Conservation (phyloP, 345 rosid genomes). For the Anastatica hierochuntica region DNA sequence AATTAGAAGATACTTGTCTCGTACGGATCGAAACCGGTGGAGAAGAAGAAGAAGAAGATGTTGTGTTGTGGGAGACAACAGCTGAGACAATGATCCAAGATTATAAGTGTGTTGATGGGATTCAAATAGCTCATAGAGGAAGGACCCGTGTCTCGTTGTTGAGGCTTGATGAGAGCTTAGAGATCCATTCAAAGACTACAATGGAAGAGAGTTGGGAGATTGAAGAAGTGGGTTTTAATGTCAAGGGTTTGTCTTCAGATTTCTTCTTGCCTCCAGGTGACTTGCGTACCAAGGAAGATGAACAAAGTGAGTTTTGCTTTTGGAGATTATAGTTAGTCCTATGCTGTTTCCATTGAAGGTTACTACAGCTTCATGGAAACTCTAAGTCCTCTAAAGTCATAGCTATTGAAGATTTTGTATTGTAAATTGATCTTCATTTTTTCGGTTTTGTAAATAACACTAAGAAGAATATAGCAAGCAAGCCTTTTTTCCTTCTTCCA, state of each 20-base stretch:
- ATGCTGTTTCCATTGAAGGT: slow-evolving; percentile 35
- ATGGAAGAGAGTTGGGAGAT: slow-evolving; percentile 91
- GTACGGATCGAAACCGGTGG: slow-evolving; percentile 41
- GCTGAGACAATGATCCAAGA: slow-evolving; percentile 64
- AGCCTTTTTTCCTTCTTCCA: slow-evolving; percentile 28
- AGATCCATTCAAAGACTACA: slow-evolving; percentile 56
- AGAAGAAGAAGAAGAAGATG: slow-evolving; percentile 31
- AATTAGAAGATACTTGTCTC: slow-evolving; percentile 62
- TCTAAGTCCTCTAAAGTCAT: slow-evolving; percentile 50
- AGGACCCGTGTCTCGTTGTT: slow-evolving; percentile 49
- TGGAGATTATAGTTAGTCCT: slow-evolving; percentile 20
- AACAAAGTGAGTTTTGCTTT: slow-evolving; percentile 22
- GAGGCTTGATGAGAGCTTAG: slow-evolving; percentile 52
- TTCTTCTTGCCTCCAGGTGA: slow-evolving; percentile 87
- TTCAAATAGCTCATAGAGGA: slow-evolving; percentile 76
- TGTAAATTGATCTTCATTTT: slow-evolving; percentile 7
- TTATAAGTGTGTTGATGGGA: slow-evolving; percentile 64
- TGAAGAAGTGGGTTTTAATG: slow-evolving; percentile 86
- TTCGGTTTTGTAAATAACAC: slow-evolving; percentile 11
- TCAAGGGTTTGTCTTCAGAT: slow-evolving; percentile 70
- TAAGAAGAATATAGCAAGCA: slow-evolving; percentile 27
- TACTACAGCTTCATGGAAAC: slow-evolving; percentile 32
- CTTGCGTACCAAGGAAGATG: slow-evolving; percentile 49
- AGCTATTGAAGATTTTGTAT: slow-evolving; percentile 45
- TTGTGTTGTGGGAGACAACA: slow-evolving; percentile 76